phyloP scores from a whole-genome alignment of 495 filamentous ascomycete species.

The Aspergillus avenaceus region DNA sequence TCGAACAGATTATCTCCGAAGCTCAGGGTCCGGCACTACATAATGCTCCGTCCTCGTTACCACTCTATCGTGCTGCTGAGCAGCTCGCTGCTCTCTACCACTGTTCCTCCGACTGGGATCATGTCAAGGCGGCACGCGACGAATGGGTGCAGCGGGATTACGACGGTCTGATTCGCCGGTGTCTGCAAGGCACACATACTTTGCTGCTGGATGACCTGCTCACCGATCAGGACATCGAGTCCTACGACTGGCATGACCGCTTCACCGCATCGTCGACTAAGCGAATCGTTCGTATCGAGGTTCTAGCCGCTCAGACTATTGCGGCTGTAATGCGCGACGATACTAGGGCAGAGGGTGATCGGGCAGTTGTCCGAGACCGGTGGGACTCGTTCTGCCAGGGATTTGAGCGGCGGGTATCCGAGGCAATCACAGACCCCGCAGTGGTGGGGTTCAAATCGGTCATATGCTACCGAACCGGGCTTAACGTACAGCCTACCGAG shows the following conservation, averaged over 20 bases:
- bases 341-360: background rate
- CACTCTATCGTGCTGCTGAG: conserved; percentile 65
- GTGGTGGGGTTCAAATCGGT: conserved; percentile 85
- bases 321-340: conserved; percentile 29
- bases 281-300: conserved; percentile 81
- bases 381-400: conserved; percentile 37
- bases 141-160: conserved; percentile 51
- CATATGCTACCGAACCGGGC: conserved; percentile 77
- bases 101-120: conserved; percentile 56
- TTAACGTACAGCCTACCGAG: conserved; percentile 42
- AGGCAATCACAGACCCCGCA: conserved; percentile 55
- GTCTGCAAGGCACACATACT: conserved; percentile 70
- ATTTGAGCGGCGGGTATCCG: conserved; percentile 47
- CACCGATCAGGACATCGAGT: conserved; percentile 52
- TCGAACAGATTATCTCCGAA: conserved; percentile 67
- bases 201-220: conserved; percentile 79
- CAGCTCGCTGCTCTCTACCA: conserved; percentile 62
- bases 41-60: conserved; percentile 55
- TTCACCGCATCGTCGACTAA: conserved; percentile 60
- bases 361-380: conserved; percentile 15
- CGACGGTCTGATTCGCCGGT: conserved; percentile 55
- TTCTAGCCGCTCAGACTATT: conserved; percentile 63
- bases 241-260: conserved; percentile 66
- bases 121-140: conserved; percentile 57
- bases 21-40: conserved; percentile 64